These are phyloP conservation scores for Xylaria cubensis DNA, from an alignment of 495 filamentous ascomycete species.

Conservation along the genomic window DNA sequence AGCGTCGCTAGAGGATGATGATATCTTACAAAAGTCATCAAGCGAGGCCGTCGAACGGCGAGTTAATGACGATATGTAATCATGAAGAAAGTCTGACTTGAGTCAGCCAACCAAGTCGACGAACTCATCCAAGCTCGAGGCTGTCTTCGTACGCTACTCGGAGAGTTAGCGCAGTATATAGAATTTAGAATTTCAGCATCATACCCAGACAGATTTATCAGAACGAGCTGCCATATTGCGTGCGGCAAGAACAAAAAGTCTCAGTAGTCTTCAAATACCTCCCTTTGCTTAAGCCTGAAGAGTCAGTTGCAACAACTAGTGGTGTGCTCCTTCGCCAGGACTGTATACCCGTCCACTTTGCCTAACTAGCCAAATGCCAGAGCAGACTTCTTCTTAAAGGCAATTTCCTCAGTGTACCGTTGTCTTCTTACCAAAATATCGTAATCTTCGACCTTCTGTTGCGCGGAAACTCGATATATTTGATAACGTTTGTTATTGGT, in stretches of 20 bases:
- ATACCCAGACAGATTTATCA: constrained; percentile 33
- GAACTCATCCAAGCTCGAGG: constrained; percentile 3
- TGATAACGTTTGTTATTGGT: too few relatives aligned
- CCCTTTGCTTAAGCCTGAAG: background rate
- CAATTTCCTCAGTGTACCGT: too few relatives aligned
- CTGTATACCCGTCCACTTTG: too few relatives aligned
- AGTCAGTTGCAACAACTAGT: background rate
- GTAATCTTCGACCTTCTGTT: too few relatives aligned
- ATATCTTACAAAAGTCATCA: background rate
- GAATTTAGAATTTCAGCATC: constrained; percentile 40
- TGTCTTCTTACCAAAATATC: too few relatives aligned
- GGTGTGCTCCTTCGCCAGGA: too few relatives aligned
- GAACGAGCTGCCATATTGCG: background rate
- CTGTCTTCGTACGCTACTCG: constrained; percentile 2
- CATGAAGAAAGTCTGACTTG: background rate
- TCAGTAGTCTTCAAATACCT: background rate
- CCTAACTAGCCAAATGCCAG: too few relatives aligned
- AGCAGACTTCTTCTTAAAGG: too few relatives aligned
- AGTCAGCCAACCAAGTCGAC: background rate
- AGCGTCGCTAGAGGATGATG: constrained; percentile 1
- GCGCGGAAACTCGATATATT: too few relatives aligned
- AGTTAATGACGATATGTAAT: background rate
- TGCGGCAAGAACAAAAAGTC: background rate
- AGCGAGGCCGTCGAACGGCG: constrained; percentile 2
- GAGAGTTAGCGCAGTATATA: constrained; percentile 36